Evolutionary conservation across 2,329 filamentous ascomycete genomes (phyloP).

Genomic region (Ophiocordyceps unilateralis): DNA sequence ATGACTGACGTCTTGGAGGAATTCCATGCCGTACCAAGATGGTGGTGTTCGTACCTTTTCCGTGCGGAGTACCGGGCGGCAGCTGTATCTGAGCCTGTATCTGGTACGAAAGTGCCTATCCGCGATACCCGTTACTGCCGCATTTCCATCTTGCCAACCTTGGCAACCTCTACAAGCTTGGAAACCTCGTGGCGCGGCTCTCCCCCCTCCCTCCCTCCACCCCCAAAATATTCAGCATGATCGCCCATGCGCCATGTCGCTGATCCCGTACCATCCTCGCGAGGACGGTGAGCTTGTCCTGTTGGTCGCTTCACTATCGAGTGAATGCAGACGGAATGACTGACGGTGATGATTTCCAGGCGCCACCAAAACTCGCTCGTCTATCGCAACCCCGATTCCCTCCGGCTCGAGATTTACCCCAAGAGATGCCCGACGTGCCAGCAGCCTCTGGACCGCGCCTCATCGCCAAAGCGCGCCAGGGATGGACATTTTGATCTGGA

Average conservation of each 20-base stretch:
- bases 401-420: constrained; percentile 66
- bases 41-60: too few relatives aligned
- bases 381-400: constrained; percentile 71
- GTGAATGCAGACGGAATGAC: neutral
- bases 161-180: too few relatives aligned
- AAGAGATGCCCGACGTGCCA: constrained; percentile 85
- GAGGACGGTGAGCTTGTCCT: constrained; percentile 66
- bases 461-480: constrained; percentile 30
- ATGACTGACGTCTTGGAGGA: too few relatives aligned
- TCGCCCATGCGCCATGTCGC: constrained; percentile 30
- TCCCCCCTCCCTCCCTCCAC: too few relatives aligned
- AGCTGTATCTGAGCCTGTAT: too few relatives aligned
- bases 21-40: too few relatives aligned
- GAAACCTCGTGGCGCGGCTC: too few relatives aligned
- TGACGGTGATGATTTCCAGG: constrained; percentile 25
- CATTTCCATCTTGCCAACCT: too few relatives aligned
- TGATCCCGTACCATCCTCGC: constrained; percentile 58
- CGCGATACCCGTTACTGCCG: too few relatives aligned
- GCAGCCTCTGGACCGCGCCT: constrained; percentile 39
- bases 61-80: too few relatives aligned
- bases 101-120: too few relatives aligned
- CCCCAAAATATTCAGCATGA: too few relatives aligned
- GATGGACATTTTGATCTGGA: constrained; percentile 21
- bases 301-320: constrained; percentile 19
- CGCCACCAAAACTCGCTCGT: constrained; percentile 88